Evolutionary conservation across 495 filamentous ascomycete species (phyloP), one percentile per base, ranked within the genome.

Genomic region (Durotheca rogersii): DNA sequence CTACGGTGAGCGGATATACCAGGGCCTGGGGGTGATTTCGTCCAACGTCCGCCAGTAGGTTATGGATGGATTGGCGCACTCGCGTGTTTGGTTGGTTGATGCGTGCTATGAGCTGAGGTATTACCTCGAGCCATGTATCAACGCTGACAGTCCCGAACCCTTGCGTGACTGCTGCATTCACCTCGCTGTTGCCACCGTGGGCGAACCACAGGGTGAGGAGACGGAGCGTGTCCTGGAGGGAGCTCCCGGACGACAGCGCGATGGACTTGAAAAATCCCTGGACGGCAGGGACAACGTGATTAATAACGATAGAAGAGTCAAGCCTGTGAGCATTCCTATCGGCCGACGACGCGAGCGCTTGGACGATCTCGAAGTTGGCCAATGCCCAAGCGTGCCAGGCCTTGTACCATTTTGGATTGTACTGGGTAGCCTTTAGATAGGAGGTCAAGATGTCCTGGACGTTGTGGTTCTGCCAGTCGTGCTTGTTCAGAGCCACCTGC

Each of bases 331-430:
- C 59, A 37, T 86, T 83, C 10, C 78, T 75, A 53, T 81, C 85
- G 7, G 74, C 73, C 36, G 83, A 70, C 18, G 80, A 78, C 14
- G 80, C 77, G 47, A 92, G 77, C 2, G 86, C 80, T 44, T 88
- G 95, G 18, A 97, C 91, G 31, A 97, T 91, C 67, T 99, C 92
- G 61, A 97, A 99, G 66, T 99, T 99, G 12, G 94, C 93, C 32
- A 97, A 72, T n/a, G 93, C 93, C 93, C 94, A 99, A 2, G 93
- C 84, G 66, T 99, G 93, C 93, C 93, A 99, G 14, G 93, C 93
- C 69, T 97, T 99, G 70, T 99, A 97, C 77, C 91, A 99, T 44
- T 86, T 83, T 35, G 85, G 83, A 55, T 97, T 88, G 70, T 94
- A 95, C 17, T 87, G 82, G 0, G 93, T 97, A 6, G 93, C 93